Evolutionary conservation across 345 rosid genomes (phyloP).

Genomic region (Lepidium didymum): DNA sequence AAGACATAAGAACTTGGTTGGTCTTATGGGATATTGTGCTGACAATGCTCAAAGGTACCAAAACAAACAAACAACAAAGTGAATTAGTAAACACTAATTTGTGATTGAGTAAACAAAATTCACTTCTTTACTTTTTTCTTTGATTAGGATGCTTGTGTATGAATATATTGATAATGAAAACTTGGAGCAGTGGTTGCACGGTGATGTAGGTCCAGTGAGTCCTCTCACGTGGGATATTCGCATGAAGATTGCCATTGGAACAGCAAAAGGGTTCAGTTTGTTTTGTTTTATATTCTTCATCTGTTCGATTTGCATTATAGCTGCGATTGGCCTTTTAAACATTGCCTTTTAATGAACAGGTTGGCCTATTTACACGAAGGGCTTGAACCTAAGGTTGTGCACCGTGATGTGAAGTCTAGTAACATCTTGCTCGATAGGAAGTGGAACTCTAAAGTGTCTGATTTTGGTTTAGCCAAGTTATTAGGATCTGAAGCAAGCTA

Average conservation of each 20-base stretch:
- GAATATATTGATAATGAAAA: conserved; percentile 89
- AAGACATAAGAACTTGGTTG: conserved; percentile 91
- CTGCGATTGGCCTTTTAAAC: background rate
- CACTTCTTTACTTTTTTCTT: background rate
- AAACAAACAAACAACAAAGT: background rate
- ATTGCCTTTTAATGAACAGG: conserved; percentile 34
- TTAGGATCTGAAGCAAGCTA: conserved; percentile 79
- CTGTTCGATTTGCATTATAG: background rate
- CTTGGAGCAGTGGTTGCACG: conserved; percentile 97
- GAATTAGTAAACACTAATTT: background rate
- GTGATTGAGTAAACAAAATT: background rate
- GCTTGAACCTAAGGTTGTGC: conserved; percentile 93
- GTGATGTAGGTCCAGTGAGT: conserved; percentile 80
- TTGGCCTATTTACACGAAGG: conserved; percentile 95
- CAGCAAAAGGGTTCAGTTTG: conserved; percentile 69
- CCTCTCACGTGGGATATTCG: conserved; percentile 91
- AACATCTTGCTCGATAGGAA: conserved; percentile 75
- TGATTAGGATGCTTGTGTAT: conserved; percentile 83
- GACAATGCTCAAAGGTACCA: conserved; percentile 73
- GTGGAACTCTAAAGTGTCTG: conserved; percentile 86
- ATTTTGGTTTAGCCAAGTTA: conserved; percentile 89
- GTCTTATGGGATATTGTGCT: conserved; percentile 85
- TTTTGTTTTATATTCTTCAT: background rate
- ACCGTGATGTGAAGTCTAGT: conserved; percentile 91
- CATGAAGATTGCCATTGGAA: conserved; percentile 86